Conservation (phyloP, 495 filamentous ascomycete species). For the Xeromyces bisporus region DNA sequence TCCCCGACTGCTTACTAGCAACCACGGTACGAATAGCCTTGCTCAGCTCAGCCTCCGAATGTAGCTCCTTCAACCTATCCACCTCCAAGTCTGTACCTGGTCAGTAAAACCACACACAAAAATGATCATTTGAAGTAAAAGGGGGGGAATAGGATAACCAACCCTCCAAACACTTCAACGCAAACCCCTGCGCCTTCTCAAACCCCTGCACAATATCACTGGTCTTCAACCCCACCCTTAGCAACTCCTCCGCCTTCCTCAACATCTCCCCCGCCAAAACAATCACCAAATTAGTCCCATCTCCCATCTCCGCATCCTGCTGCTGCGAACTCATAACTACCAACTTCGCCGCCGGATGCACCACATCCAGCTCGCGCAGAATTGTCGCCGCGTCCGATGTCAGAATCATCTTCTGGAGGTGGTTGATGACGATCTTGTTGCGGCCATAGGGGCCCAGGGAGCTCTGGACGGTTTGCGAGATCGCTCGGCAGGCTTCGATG, state of each 20-base stretch:
- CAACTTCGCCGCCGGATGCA: slow-evolving; percentile 94
- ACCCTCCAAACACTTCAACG: slow-evolving; percentile 69
- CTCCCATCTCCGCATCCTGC: slow-evolving; percentile 97
- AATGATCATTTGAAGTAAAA: not conserved
- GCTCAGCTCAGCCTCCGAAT: slow-evolving; percentile 61
- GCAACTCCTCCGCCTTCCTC: slow-evolving; percentile 90
- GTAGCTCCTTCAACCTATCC: slow-evolving; percentile 75
- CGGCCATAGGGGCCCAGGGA: slow-evolving; percentile 93
- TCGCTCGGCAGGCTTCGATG: slow-evolving; percentile 95
- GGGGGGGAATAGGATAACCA: slow-evolving; percentile 8
- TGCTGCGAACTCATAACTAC: slow-evolving; percentile 99
- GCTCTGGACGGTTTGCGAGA: slow-evolving; percentile 88
- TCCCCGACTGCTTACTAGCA: slow-evolving; percentile 90
- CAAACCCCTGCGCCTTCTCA: slow-evolving; percentile 81
- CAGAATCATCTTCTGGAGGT: slow-evolving; percentile 98
- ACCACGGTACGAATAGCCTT: slow-evolving; percentile 94
- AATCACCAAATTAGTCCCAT: slow-evolving; percentile 96
- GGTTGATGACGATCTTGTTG: slow-evolving; percentile 99
- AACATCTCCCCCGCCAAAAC: slow-evolving; percentile 89
- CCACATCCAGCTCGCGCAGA: slow-evolving; percentile 90
- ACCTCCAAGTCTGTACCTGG: slow-evolving; percentile 79
- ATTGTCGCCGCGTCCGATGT: slow-evolving; percentile 98
- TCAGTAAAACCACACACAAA: slow-evolving; percentile 2
- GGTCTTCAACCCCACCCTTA: slow-evolving; percentile 91
- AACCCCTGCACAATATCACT: slow-evolving; percentile 92